Evolutionary conservation across 768 basidiomycete genomes (phyloP), one percentile per base, ranked within the genome.

Genomic region (Lanmaoa rubissima): DNA sequence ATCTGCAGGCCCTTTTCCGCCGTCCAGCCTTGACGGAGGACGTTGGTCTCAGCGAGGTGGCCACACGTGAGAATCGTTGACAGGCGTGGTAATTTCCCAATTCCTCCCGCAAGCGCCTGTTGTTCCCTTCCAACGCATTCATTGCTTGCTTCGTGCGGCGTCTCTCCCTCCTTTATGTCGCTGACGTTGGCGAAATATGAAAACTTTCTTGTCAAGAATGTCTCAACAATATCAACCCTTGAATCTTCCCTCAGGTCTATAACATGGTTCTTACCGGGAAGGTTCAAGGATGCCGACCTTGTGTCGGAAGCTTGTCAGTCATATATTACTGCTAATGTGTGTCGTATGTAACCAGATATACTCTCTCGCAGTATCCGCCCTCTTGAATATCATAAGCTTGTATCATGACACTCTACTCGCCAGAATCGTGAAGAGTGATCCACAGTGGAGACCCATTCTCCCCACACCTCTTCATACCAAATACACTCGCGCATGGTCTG

Each of bases 211-310:
- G 76, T 97, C 55, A 81, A 86, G 54, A 97, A 98, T 74, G 85
- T 90, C 24, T 85, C 87, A 2, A 86, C 90, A 21, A 90, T 98
- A 49, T 86, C 89, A 19, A 83, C 86, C n/a, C 75, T 98, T 63
- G 96, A 98, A 73, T 92, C 90, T 17, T 85, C 89, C 28, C 74
- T 98, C 61, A 80, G 93, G 61, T 94, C 93, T 39, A 75, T 98
- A 55, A 94, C 94, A 45, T 98, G 95, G 94, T 86, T 98, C 65
- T 76, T 98, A 43, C 96, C 96, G 43, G 95, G 95, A 58, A 83
- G 94, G 61, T 98, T 98, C 82, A 94, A 93, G 74, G 95, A 98
- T 80, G 94, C 94, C 45, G 95, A 98, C 72, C 78, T 98, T 48
- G 94, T 92, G 57, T 94, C 93, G 13, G 96, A 98, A 82, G 85